phyloP scores from a whole-genome alignment of 139 green algal species.

The Picochlorum sp. region DNA sequence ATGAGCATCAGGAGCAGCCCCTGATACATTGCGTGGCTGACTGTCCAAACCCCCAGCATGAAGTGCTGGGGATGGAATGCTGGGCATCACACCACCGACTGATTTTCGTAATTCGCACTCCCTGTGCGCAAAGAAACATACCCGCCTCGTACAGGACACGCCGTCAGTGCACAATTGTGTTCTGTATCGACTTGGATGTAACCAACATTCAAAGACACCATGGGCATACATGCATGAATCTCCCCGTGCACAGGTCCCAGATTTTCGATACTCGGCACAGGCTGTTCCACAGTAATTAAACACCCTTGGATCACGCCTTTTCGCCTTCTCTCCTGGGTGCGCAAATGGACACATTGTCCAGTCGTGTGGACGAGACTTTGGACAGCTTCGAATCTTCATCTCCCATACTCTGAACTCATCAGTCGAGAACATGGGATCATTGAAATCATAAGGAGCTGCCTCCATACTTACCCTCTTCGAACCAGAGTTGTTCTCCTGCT shows the following conservation, averaged over 20 bases:
- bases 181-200: constrained; percentile 86
- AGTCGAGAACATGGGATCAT: constrained; percentile 13
- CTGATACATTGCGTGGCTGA: background rate
- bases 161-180: constrained; percentile 95
- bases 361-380: constrained; percentile 40
- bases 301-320: constrained; percentile 55
- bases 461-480: background rate
- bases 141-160: constrained; percentile 64
- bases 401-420: constrained; percentile 34
- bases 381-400: constrained; percentile 24
- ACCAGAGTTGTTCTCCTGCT: background rate
- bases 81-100: constrained; percentile 26
- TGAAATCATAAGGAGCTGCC: constrained; percentile 10
- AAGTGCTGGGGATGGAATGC: background rate
- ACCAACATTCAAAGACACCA: constrained; percentile 96
- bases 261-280: constrained; percentile 84
- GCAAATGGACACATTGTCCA: constrained; percentile 53
- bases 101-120: constrained; percentile 67
- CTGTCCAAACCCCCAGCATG: background rate
- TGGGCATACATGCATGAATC: constrained; percentile 89
- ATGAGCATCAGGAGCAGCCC: background rate
- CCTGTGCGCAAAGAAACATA: constrained; percentile 97
- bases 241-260: constrained; percentile 65
- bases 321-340: constrained; percentile 66
- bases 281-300: constrained; percentile 65